Evolutionary conservation across 345 rosid species (phyloP), one percentile per base, ranked within the genome.

Genomic region (Punica granatum): DNA sequence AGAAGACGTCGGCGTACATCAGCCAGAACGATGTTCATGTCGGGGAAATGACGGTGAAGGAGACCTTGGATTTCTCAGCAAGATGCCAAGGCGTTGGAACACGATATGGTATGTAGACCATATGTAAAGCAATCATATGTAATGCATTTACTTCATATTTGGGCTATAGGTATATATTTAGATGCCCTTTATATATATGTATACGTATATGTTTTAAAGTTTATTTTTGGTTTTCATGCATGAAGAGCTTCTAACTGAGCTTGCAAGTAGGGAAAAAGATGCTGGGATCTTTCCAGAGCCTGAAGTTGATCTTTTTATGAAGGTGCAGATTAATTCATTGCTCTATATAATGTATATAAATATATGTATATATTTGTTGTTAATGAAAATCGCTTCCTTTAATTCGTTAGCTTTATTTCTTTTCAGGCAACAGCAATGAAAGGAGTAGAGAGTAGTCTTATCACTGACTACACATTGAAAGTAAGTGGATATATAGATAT

Each of bases 1-100:
- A 76, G 69, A 93, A 93, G 77, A 86, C 97, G 39, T 89, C 98
- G 3, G 98, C 97, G 1, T 93, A 89, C 60, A 90, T 93, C 63
- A 88, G 98, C 68, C 98, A 90, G 77, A 89, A 90, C 54, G 98
- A 93, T 74, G 91, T 87, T 75, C 98, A 93, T 69, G 73, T 85
- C 4, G 98, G 94, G 71, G 88, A 80, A 23, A 77, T 93, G 97
- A 93, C 97, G 0, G 97, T 93, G 10, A 88, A 83, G 82, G 98
- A 93, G 77, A 93, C 97, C 16, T 74, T 93, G 1, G 97, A 93
- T 77, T 93, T 93, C 78, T 93, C 97, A 3, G 96, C 97, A 15
- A 84, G 96, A 59, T 93, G 99, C 68, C 96, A 82, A 73, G 99
- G 99, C 15, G 88, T 89, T 53, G 99, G 99, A 12, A 80, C 83